phyloP scores from a whole-genome alignment of 495 filamentous ascomycete genomes.

The Xylaria intraflava region DNA sequence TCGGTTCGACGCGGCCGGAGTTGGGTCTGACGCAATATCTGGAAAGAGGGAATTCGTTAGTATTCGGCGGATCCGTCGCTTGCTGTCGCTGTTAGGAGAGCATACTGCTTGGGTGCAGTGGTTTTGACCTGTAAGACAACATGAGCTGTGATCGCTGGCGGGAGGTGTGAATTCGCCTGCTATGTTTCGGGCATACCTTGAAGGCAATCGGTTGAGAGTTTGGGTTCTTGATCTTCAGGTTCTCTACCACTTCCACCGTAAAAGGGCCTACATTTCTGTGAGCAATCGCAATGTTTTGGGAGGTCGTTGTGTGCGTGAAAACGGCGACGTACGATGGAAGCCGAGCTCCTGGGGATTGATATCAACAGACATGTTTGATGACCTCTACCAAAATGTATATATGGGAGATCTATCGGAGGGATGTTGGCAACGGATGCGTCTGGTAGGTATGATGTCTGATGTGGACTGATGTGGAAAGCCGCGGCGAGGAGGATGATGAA shows the following conservation, averaged over 20 bases:
- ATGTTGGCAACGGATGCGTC: not conserved
- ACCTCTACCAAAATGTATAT: constrained; percentile 1
- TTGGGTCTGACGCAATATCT: constrained; percentile 98
- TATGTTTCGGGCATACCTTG: constrained; percentile 59
- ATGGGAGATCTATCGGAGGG: not conserved
- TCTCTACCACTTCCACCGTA: constrained; percentile 80
- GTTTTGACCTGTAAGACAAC: constrained; percentile 78
- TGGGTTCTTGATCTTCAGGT: constrained; percentile 72
- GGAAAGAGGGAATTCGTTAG: constrained; percentile 9
- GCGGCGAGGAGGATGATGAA: not conserved
- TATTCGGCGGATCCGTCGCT: constrained; percentile 15
- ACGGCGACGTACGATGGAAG: constrained; percentile 71
- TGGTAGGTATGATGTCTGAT: not conserved
- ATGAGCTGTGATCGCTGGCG: constrained; percentile 10
- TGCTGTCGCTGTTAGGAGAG: constrained; percentile 5
- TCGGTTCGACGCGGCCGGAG: constrained; percentile 87
- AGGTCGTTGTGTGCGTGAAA: not conserved
- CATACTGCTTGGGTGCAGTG: constrained; percentile 97
- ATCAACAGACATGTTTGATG: constrained; percentile 77
- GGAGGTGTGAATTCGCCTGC: not conserved
- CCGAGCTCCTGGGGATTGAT: constrained; percentile 85
- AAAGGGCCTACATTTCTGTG: constrained; percentile 67
- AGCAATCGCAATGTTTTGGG: constrained; percentile 10
- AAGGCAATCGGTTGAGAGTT: constrained; percentile 79
- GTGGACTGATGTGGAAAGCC: too few relatives aligned